Base-by-base conservation (phyloP, 371 early-diverging fungal genomes). In the Saksenaea vasiformis region DNA sequence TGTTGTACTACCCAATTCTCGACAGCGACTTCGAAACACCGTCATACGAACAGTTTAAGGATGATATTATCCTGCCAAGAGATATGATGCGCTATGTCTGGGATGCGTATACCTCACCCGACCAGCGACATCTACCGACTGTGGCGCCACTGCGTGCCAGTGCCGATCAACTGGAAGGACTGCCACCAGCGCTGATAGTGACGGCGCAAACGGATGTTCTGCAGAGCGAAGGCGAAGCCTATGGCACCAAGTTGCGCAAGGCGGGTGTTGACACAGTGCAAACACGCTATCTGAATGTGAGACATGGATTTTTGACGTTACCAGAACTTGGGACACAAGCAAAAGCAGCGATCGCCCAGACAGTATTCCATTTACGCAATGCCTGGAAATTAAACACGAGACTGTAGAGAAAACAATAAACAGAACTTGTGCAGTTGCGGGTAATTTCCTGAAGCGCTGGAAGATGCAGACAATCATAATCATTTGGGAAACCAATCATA, bases 181-280 rank as follows among this genome's bases (percentile, higher is more conserved):
- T 80, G 8, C 74, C 80, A 0, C 76, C 71, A 7, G 72, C 78
- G 2, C 44, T 80, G 9, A 38, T 77, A 0, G 57, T 80, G 5
- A 73, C 69, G 1, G 76, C 74, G 13, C 76, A 77, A 38, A 65
- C 51, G 11, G 78, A 80, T 65, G 63, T 71, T 5, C 54, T 80
- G 38, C 66, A 78, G 57, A 70, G 69, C 51, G 76, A 80, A 35
- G 77, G 70, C 24, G 80, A 80, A 39, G 59, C 39, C 0, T 80
- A 73, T 61, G 76, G 60, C 1, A 54, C 60, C 5, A 62, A 60
- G n/a, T 38, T 80, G n/a, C 36, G 24, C 1, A 10, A 61, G 10
- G 78, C 78, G n/a, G 78, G 76, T 37, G 76, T 77, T 3, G 51
- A 69, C 14, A 59, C 64, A 1, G 27, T 71, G 0, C 54, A 57